Percentiles rank a stretch among this genome's conserved stretches.
Evolutionary conservation across 495 filamentous ascomycete genomes (phyloP).

Genomic region (Aspergillus conjunctus): DNA sequence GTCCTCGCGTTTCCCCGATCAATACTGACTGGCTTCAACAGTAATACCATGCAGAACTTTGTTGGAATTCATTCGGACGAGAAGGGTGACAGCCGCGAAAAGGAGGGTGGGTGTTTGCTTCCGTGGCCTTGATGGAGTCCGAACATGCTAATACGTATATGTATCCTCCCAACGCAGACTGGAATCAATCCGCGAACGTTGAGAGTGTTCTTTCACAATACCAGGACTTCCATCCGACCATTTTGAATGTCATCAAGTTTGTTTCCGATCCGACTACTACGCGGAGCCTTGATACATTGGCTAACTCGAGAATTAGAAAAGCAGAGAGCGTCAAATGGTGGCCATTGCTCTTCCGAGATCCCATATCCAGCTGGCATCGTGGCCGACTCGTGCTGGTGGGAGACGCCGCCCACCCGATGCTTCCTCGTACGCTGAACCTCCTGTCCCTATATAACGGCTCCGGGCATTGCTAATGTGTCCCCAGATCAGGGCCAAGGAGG

Average conservation of each 20-base stretch:
- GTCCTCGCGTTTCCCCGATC: too few relatives aligned
- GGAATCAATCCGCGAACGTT: slow-evolving; percentile 6
- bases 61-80: slow-evolving; percentile 37
- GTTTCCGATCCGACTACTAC: not conserved
- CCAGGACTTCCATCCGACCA: slow-evolving; percentile 3
- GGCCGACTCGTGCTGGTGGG: slow-evolving; percentile 46
- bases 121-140: not conserved
- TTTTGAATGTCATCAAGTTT: slow-evolving; percentile 14
- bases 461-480: not conserved
- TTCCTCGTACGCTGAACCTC: slow-evolving; percentile 44
- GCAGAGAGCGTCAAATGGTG: slow-evolving; percentile 48
- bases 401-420: slow-evolving; percentile 53
- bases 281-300: not conserved
- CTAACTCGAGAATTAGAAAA: slow-evolving; percentile 18
- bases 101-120: slow-evolving; percentile 12
- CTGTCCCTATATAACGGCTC: not conserved
- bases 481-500: slow-evolving; percentile 37
- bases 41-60: slow-evolving; percentile 48
- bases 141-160: not conserved
- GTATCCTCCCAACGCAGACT: not conserved
- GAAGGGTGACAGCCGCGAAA: slow-evolving; percentile 8
- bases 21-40: slow-evolving; percentile 13
- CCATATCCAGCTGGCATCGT: slow-evolving; percentile 37
- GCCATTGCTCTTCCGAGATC: slow-evolving; percentile 42
- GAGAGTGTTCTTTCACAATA: not conserved